Evolutionary conservation across 768 basidiomycete species (phyloP), one percentile per base, ranked within the genome.

Genomic region (Rickenella mellea): DNA sequence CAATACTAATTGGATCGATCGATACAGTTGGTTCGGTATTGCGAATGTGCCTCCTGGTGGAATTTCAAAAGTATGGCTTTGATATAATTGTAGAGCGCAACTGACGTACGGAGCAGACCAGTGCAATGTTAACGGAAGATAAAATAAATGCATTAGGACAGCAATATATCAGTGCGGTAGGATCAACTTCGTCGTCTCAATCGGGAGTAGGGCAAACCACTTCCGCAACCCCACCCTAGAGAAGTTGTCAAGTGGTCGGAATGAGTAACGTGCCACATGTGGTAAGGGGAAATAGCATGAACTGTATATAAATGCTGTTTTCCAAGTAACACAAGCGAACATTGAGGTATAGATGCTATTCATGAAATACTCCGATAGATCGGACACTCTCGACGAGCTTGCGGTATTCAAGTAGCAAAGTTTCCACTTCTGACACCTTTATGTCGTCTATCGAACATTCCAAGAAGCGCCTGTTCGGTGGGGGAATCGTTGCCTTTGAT

Each of bases 361-460:
- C 58, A 15, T 58, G 63, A 55, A 83, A 83, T 5, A 80, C 83
- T 15, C 76, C 78, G 40, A 71, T 61, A 17, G 63, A 67, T 21
- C 73, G 63, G 26, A 91, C 63, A 14, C 70, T 78, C 31, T 86
- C 83, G 7, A 79, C 91, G 40, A 96, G 56, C 32, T 83, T 66
- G 48, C 75, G 74, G 59, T 96, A 97, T 49, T 96, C 93, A 25
- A 67, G 63, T 55, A 98, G 63, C 31, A 99, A 66, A 49, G 83
- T 77, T 1, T 70, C 76, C 1, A 97, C 78, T 50, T 99, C 94
- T 0, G 80, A 76, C 20, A 97, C 61, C 41, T 70, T 73, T 41
- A 98, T 59, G 47, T 98, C 94, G 41, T 81, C 84, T 36, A 77
- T 73, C 0, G 73, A 65, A 48, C 81, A 80, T 38, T 83, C 75